Conservation (phyloP, 2,329 filamentous ascomycete genomes). For the Talaromyces sp. region DNA sequence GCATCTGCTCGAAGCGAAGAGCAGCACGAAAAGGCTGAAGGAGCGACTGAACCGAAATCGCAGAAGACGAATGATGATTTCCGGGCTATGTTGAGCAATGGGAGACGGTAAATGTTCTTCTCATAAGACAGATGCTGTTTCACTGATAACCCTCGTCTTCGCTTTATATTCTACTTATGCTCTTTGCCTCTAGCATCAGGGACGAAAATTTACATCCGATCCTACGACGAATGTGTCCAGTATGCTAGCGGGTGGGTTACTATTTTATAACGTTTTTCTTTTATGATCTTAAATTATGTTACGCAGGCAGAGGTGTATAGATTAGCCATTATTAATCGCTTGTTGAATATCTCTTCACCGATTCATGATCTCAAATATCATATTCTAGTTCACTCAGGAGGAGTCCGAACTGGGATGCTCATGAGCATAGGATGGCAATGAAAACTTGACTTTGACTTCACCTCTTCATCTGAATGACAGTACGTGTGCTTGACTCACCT, state of each 20-base stretch:
- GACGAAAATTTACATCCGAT: not conserved
- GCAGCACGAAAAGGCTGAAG: slow-evolving; percentile 17
- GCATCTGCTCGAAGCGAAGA: slow-evolving; percentile 7
- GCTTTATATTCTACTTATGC: not conserved
- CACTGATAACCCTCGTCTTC: not conserved
- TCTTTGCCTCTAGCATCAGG: not conserved
- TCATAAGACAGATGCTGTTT: not conserved
- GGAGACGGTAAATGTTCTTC: slow-evolving; percentile 19
- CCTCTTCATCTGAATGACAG: not conserved
- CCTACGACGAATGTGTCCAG: not conserved
- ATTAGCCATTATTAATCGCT: not conserved
- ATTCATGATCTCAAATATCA: not conserved
- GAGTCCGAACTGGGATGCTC: no score
- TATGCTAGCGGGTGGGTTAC: slow-evolving; percentile 4
- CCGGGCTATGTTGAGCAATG: slow-evolving; percentile 47
- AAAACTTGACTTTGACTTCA: no score
- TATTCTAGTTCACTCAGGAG: not conserved
- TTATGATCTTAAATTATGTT: not conserved
- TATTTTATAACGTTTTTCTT: not conserved
- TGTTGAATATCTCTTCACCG: no score
- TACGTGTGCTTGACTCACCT: not conserved
- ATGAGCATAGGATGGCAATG: not conserved
- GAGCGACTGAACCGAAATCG: slow-evolving; percentile 22
- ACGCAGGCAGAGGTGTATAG: not conserved
- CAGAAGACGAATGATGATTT: slow-evolving; percentile 57